Evolutionary conservation across 179 eudicot genomes (phyloP).

Genomic region (Corrigiola litoralis): DNA sequence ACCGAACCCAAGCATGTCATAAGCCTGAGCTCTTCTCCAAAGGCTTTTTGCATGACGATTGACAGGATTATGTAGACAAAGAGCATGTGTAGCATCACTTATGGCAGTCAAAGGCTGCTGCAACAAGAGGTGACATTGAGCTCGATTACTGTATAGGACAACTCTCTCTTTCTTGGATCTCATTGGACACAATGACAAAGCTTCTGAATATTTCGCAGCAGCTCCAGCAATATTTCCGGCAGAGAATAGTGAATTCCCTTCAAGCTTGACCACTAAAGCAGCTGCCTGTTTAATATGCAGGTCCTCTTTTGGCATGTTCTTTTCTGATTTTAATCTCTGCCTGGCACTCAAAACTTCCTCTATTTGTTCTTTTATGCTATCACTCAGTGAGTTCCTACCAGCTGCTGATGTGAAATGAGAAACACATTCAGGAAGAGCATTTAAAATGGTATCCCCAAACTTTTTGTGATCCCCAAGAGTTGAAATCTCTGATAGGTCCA

Average conservation of each 20-base stretch:
- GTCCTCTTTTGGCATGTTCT: conserved; percentile 91
- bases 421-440: conserved; percentile 73
- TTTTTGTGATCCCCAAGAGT: conserved; percentile 68
- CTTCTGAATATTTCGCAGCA: conserved; percentile 89
- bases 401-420: conserved; percentile 51
- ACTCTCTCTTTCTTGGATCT: conserved; percentile 91
- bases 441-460: conserved; percentile 76
- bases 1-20: conserved; percentile 93
- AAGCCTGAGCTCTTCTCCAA: conserved; percentile 99
- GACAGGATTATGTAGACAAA: conserved; percentile 84
- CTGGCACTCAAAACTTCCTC: conserved; percentile 69
- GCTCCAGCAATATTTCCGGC: conserved; percentile 90
- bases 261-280: conserved; percentile 88
- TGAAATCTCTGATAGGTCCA: conserved; percentile 68
- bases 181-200: conserved; percentile 81
- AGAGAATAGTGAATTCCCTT: conserved; percentile 90
- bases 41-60: conserved; percentile 96
- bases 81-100: conserved; percentile 91
- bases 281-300: conserved; percentile 97
- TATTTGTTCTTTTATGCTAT: conserved; percentile 51
- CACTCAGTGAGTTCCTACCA: conserved; percentile 50
- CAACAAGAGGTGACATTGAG: conserved; percentile 86
- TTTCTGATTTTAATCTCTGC: conserved; percentile 75
- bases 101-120: conserved; percentile 90
- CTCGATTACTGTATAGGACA: conserved; percentile 88